These are phyloP conservation scores for Wickerhamiella parazyma DNA, from an alignment of 805 yeast species.

Conservation along the genomic window DNA sequence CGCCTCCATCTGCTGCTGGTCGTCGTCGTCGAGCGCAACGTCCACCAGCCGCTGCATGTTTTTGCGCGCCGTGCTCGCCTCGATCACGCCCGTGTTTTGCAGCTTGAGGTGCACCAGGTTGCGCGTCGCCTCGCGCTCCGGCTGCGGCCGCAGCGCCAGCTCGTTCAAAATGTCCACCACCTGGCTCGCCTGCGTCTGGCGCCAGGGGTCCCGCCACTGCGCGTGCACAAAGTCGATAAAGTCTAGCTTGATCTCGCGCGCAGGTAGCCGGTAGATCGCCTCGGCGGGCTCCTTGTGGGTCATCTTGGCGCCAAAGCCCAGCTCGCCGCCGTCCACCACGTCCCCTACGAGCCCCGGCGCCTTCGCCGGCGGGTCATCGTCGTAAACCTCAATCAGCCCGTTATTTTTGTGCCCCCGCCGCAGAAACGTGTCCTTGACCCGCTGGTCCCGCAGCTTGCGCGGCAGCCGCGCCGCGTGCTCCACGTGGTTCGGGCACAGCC, in stretches of 20 bases:
- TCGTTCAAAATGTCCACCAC: conserved; percentile 29
- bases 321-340: background rate
- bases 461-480: conserved; percentile 25
- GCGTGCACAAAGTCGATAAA: conserved; percentile 43
- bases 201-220: conserved; percentile 25
- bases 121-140: conserved; percentile 24
- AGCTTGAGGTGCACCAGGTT: conserved; percentile 27
- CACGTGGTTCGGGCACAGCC: conserved; percentile 87
- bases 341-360: conserved; percentile 1
- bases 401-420: conserved; percentile 39
- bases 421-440: conserved; percentile 41
- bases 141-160: conserved; percentile 19
- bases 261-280: conserved; percentile 52
- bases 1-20: conserved; percentile 29
- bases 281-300: background rate
- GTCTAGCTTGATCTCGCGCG: conserved; percentile 52
- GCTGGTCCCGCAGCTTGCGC: conserved; percentile 28
- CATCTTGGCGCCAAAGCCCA: conserved; percentile 5
- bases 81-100: conserved; percentile 23
- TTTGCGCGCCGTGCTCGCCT: conserved; percentile 21
- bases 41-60: conserved; percentile 22
- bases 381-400: conserved; percentile 45
- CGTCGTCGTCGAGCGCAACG: conserved; percentile 33
- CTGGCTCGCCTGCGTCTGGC: conserved; percentile 24
- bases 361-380: conserved; percentile 14